Conservation (phyloP, 495 filamentous ascomycete species). For the Penicillium malachiteum region DNA sequence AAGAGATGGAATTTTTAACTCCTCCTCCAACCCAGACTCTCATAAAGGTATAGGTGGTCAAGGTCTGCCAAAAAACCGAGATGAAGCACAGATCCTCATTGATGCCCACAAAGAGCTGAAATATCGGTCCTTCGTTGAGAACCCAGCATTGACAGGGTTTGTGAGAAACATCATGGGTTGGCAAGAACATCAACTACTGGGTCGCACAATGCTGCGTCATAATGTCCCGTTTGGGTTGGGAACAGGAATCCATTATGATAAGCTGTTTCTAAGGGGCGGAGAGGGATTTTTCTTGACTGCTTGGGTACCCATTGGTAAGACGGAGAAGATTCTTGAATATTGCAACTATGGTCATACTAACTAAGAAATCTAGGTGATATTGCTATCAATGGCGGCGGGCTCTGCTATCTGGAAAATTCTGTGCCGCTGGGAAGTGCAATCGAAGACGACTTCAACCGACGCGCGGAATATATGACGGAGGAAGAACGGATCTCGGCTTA, state of each 20-base stretch:
- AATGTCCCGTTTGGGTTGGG: conserved; percentile 52
- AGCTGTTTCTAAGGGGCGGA: conserved; percentile 53
- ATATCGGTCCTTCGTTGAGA: conserved; percentile 51
- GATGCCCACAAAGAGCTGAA: conserved; percentile 45
- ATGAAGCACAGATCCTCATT: conserved; percentile 40
- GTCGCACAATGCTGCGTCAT: conserved; percentile 49
- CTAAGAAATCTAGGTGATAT: conserved; percentile 35
- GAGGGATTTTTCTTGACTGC: conserved; percentile 53
- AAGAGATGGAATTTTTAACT: conserved; percentile 44
- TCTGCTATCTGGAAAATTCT: conserved; percentile 51
- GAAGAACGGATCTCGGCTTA: conserved; percentile 23
- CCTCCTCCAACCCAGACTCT: conserved; percentile 31
- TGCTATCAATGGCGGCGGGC: conserved; percentile 47
- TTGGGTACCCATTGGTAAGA: conserved; percentile 53
- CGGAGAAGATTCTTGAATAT: not conserved
- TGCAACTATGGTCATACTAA: no score
- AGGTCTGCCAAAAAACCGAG: conserved; percentile 32
- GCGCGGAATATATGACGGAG: conserved; percentile 9
- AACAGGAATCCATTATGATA: conserved; percentile 58
- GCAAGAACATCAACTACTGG: conserved; percentile 42
- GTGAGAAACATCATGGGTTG: conserved; percentile 49
- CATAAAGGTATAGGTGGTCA: conserved; percentile 50
- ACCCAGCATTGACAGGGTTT: conserved; percentile 45
- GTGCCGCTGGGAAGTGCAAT: conserved; percentile 15
- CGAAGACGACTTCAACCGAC: conserved; percentile 19